Base-by-base conservation (phyloP, 2,329 filamentous ascomycete genomes). In the Akanthomyces muscarius region DNA sequence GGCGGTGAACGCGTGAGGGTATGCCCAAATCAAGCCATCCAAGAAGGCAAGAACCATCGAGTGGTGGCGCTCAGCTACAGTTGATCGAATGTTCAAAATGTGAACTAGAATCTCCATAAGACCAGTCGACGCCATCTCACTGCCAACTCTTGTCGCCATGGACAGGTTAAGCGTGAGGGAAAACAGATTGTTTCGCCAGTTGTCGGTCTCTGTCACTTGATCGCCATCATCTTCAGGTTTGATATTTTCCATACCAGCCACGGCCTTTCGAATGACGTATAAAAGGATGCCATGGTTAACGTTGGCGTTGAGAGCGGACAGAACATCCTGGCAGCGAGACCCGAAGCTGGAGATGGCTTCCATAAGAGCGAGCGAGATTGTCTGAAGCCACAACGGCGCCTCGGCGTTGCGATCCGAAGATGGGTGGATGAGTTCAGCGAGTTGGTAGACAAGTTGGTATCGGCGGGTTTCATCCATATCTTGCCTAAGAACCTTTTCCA, bases 261-360 rank as follows among this genome's bases (percentile, higher is more conserved):
- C 90, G 11, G 92, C 91, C 75, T 96, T 97, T 62, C 94, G 86
- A 56, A 97, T 89, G 68, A 97, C 85, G 71, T 97, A 98, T 68
- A 98, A 89, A 51, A 99, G 82, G 36, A 98, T 89, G 16, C 95
- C 96, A 70, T 99, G 96, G 70, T 96, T 98, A 44, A 98, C 94
- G 69, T 94, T 97, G 61, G 96, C 91, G 70, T 92, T 96, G 48
- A 99, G 80, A n/a, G 95, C 92, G 48, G 91, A 88, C 66, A 92
- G 88, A 28, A 99, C 89, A 73, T 99, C 95, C 41, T 86, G 80
- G 36, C 89, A 85, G 71, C 92, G 93, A 63, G 83, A 79, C 69
- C 90, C 89, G 72, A 91, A 91, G 71, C 87, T 89, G 7, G 91
- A 87, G 63, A 99, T 82, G n/a, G 91, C 90, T 72, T 97, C 92